Base-by-base conservation (phyloP, 2,329 filamentous ascomycete species). In the Tolypocladium ovalisporum region DNA sequence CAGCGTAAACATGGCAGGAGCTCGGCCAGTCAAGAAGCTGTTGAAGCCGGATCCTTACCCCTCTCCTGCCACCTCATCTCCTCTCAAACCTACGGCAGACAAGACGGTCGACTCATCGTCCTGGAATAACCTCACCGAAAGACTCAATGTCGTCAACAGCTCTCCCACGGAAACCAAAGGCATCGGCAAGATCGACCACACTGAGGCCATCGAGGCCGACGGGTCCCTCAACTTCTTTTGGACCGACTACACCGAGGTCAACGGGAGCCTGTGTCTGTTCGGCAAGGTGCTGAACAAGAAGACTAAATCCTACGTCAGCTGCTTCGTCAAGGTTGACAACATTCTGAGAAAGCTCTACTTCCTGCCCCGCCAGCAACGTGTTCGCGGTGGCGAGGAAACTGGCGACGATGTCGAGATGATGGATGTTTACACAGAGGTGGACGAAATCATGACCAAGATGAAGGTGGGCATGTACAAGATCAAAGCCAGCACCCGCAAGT, bases 261-360 rank as follows among this genome's bases (percentile, higher is more conserved):
- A 92, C 66, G 93, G 93, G 59, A 94, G 86, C 64, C 77, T 99
- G 12, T 97, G 91, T 70, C 80, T 99, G 13, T 97, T 99, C 68
- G 94, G 94, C 62, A 99, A 99, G 69, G 93, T 97, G 29, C 85
- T 91, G 65, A 91, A 97, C 75, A 96, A 92, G 71, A 88, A 85
- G 65, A 89, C 84, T 1, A 85, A 83, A 55, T 78, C 79, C 49
- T 92, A 89, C 68, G 87, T 91, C 59, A 99, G 94, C 73, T 95
- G 91, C 66, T 97, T 99, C 66, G 83, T 97, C 70, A 97, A 97
- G 71, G 79, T 99, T 24, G 92, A 99, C 76, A 97, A 97, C 64
- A 89, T 99, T 59, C 73, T 96, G 56, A 84, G 94, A 59, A 97
- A 96, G 68, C 79, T 99, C 0, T 99, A 87, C 72, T 99, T 99